Percentiles rank a stretch among this genome's conserved stretches.
Evolutionary conservation across 208 protist species (phyloP).

Genomic region (Herpetomonas tarakana): DNA sequence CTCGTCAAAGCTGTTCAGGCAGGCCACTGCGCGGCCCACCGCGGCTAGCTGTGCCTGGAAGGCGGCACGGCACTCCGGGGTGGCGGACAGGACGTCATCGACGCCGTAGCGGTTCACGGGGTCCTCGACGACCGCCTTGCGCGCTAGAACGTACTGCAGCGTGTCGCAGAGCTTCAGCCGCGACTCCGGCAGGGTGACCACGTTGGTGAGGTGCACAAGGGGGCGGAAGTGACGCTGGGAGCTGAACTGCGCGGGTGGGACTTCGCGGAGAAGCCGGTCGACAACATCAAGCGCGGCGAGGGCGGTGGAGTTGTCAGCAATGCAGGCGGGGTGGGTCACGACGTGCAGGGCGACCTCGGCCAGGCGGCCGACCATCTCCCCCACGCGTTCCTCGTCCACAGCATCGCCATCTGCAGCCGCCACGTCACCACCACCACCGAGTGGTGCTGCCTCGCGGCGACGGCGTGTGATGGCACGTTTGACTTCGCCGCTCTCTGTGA

Average conservation of each 20-base stretch:
- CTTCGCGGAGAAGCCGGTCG: conserved; percentile 21
- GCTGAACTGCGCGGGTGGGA: conserved; percentile 29
- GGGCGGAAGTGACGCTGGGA: conserved; percentile 50
- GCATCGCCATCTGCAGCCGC: background rate
- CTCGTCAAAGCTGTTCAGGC: conserved; percentile 77
- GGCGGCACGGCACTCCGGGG: conserved; percentile 11
- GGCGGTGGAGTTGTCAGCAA: conserved; percentile 47
- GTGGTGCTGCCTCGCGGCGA: background rate
- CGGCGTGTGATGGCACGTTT: conserved; percentile 8
- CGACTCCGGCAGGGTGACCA: conserved; percentile 67
- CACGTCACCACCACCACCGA: background rate
- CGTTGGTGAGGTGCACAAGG: conserved; percentile 75
- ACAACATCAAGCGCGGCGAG: conserved; percentile 29
- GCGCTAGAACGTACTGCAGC: conserved; percentile 20
- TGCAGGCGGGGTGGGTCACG: conserved; percentile 72
- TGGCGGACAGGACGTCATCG: background rate
- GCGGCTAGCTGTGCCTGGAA: conserved; percentile 49
- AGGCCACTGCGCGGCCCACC: conserved; percentile 51
- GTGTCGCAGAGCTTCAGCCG: conserved; percentile 54
- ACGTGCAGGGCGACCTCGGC: conserved; percentile 83
- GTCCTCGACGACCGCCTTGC: conserved; percentile 16
- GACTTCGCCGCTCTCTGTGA: conserved; percentile 1
- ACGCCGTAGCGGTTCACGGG: conserved; percentile 5
- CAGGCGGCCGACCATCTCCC: conserved; percentile 56
- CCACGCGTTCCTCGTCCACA: background rate